phyloP scores from a whole-genome alignment of 805 yeast species.

The Saturnispora saitoi region DNA sequence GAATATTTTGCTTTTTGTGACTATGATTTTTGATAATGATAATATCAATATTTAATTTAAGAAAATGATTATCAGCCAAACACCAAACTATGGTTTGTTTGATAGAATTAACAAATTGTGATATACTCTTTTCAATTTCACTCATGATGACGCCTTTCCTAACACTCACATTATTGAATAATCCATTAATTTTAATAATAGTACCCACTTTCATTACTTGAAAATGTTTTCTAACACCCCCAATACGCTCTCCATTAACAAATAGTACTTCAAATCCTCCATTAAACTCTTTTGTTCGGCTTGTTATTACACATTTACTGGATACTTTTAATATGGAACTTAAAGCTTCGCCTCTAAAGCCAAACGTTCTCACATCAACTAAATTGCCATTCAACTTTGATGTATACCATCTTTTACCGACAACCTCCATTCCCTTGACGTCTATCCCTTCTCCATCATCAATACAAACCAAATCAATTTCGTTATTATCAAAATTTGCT shows the following conservation, averaged over 20 bases:
- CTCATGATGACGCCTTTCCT: constrained; percentile 26
- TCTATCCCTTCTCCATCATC: constrained; percentile 73
- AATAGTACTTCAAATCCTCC: constrained; percentile 22
- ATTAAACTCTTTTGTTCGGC: constrained; percentile 32
- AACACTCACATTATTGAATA: constrained; percentile 39
- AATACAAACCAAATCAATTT: constrained; percentile 30
- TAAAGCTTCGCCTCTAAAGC: constrained; percentile 71
- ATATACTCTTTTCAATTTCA: constrained; percentile 13
- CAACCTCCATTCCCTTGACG: constrained; percentile 34
- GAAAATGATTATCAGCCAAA: constrained; percentile 21
- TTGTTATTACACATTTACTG: constrained; percentile 37
- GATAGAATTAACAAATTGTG: constrained; percentile 23
- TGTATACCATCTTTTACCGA: constrained; percentile 46
- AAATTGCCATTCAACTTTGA: constrained; percentile 42
- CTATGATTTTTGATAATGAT: background rate
- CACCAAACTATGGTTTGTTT: constrained; percentile 26
- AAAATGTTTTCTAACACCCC: constrained; percentile 1
- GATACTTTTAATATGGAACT: constrained; percentile 40
- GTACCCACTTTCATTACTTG: constrained; percentile 29
- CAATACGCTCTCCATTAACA: constrained; percentile 13
- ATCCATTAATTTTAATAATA: constrained; percentile 27
- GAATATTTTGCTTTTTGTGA: background rate
- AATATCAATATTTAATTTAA: constrained; percentile 13
- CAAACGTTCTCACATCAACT: constrained; percentile 36
- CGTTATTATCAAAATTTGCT: constrained; percentile 20